Conservation (phyloP, 2,329 filamentous ascomycete species). For the Rhynchosporium agropyri region DNA sequence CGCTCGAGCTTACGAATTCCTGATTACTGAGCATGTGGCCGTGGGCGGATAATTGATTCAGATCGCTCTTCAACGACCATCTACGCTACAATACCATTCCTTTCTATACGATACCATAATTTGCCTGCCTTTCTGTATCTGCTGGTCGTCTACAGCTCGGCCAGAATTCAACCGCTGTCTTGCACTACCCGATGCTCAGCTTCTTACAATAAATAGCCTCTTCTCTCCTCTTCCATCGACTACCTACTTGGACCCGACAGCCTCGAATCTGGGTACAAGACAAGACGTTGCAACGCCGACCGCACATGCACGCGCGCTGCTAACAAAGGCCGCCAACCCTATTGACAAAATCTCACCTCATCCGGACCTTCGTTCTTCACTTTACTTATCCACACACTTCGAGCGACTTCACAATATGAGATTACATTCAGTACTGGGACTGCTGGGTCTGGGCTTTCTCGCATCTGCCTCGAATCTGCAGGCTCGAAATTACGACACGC, state of each 20-base stretch:
- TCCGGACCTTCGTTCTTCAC: not conserved
- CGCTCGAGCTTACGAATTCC: constrained; percentile 8
- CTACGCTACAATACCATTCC: not conserved
- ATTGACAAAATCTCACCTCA: not conserved
- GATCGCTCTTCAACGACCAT: not conserved
- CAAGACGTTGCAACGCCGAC: constrained; percentile 28
- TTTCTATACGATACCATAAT: not conserved
- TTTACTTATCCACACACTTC: constrained; percentile 15
- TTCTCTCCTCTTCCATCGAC: not conserved
- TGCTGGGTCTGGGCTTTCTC: constrained; percentile 54
- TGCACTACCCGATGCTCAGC: constrained; percentile 4
- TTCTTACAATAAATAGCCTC: constrained; percentile 14
- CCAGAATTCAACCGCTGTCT: not conserved
- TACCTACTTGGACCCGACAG: not conserved
- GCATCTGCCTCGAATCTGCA: constrained; percentile 52
- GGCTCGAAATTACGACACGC: constrained; percentile 71
- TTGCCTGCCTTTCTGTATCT: not conserved
- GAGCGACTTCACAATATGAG: constrained; percentile 35
- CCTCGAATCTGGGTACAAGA: constrained; percentile 19
- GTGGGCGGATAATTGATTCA: constrained; percentile 8
- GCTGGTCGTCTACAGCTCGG: not conserved
- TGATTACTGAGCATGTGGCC: not conserved
- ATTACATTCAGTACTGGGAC: constrained; percentile 53
- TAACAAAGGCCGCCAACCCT: constrained; percentile 3
- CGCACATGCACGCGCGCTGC: constrained; percentile 34